Evolutionary conservation across 2,329 filamentous ascomycete species (phyloP), one percentile per base, ranked within the genome.

Genomic region (Neofusicoccum sp.): DNA sequence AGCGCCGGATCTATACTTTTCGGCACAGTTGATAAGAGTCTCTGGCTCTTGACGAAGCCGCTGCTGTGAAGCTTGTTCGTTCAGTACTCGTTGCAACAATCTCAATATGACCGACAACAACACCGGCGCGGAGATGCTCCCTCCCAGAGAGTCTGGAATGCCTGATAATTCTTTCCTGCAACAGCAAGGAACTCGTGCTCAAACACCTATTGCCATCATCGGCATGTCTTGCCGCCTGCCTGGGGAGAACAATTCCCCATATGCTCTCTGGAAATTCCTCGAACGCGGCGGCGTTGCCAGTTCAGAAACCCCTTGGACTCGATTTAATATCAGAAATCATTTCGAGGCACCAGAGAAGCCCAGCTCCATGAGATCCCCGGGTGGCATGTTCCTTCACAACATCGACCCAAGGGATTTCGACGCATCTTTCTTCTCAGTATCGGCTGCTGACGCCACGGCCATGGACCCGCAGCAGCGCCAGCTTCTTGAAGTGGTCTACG

Each of bases 361-460:
- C 0, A 45, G 65, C 0, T 80, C 78, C 0, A 76, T 79, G 74
- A 56, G 66, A 0, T 69, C 68, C 0, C 69, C 69, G 0, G 76
- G 74, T 1, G 77, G 75, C 36, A 78, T 77, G 74, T 81, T 80
- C 64, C 66, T 81, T 5, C 69, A 72, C 2, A 68, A 75, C 12
- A 64, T 73, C 7, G 74, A 79, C 49, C 70, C 67, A 0, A 61
- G 64, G 4, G 68, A 70, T 4, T 74, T 80, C 39, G 76, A 80
- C 56, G 74, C 76, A 12, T 48, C 63, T 2, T 74, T 74, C 64
- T 74, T 74, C 47, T 47, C 62, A 8, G 64, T 67, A 7, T 69
- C 65, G 8, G 39, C 63, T 9, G 61, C 61, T 6, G 71, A 74
- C 31, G 69, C 71, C 2, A 62, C 64, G 1, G 61, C 62, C 29